phyloP scores from a whole-genome alignment of 2,329 filamentous ascomycete genomes.

The Fusarium graminum region DNA sequence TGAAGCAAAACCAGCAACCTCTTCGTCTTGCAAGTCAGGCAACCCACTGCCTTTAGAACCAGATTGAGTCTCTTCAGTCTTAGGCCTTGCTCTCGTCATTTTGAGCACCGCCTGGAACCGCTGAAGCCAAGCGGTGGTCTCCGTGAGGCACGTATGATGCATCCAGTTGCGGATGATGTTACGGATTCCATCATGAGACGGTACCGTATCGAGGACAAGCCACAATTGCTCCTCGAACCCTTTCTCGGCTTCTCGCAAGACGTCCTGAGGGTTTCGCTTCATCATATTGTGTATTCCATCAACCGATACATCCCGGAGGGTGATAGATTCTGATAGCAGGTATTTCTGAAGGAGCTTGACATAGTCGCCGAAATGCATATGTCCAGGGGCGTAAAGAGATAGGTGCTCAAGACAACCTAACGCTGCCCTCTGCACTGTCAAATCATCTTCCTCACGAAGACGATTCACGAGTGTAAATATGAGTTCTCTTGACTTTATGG shows the following conservation, averaged over 20 bases:
- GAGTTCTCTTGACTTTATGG: conserved; percentile 89
- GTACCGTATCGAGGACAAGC: conserved; percentile 84
- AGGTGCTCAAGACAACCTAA: conserved; percentile 90
- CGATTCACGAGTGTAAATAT: conserved; percentile 88
- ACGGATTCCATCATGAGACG: conserved; percentile 82
- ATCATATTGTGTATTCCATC: conserved; percentile 94
- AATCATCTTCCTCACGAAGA: conserved; percentile 81
- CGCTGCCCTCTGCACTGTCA: conserved; percentile 79
- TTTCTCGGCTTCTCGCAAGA: conserved; percentile 79
- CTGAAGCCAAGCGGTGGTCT: conserved; percentile 88
- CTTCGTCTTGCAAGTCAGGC: conserved; percentile 93
- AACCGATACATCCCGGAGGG: conserved; percentile 83
- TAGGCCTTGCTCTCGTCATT: conserved; percentile 80
- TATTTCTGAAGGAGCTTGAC: conserved; percentile 85
- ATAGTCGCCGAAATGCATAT: conserved; percentile 87
- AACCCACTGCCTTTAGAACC: conserved; percentile 63
- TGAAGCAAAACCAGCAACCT: conserved; percentile 94
- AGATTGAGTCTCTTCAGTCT: conserved; percentile 63
- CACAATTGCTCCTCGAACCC: conserved; percentile 93
- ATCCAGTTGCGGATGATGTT: conserved; percentile 95
- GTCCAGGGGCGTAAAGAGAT: conserved; percentile 88
- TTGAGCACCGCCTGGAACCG: conserved; percentile 90
- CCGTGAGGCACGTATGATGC: conserved; percentile 84
- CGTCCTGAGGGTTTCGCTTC: conserved; percentile 88
- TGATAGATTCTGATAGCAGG: conserved; percentile 75